Conservation (phyloP, 2,329 filamentous ascomycete species). For the Exophiala sp. region DNA sequence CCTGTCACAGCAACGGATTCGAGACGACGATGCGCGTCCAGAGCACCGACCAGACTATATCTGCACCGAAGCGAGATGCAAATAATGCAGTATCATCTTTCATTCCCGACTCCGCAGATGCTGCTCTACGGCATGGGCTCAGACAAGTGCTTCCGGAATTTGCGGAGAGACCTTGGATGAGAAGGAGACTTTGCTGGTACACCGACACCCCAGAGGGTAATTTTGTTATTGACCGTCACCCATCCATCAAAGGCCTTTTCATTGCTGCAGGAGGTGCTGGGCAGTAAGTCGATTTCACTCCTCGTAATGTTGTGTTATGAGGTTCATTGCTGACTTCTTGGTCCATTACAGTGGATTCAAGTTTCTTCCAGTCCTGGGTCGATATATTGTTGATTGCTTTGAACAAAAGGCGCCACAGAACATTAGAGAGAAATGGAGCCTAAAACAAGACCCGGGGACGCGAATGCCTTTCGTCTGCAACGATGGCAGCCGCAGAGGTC, state of each 20-base stretch:
- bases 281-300: constrained; percentile 32
- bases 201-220: constrained; percentile 68
- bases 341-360: constrained; percentile 53
- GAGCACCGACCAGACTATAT: constrained; percentile 29
- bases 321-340: not conserved
- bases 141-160: constrained; percentile 60
- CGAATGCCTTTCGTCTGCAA: constrained; percentile 20
- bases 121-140: constrained; percentile 59
- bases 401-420: constrained; percentile 42
- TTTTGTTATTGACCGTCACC: constrained; percentile 68
- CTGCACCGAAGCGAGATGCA: constrained; percentile 34
- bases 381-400: constrained; percentile 58
- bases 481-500: constrained; percentile 35
- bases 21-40: constrained; percentile 39
- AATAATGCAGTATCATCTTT: constrained; percentile 39
- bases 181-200: constrained; percentile 70
- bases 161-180: constrained; percentile 57
- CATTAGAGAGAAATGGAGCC: constrained; percentile 60
- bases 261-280: constrained; percentile 51
- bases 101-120: constrained; percentile 54
- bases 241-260: constrained; percentile 49
- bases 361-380: constrained; percentile 63
- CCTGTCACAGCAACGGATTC: constrained; percentile 67
- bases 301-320: not conserved
- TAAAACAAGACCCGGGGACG: constrained; percentile 26